Percentiles rank a stretch among this genome's conserved stretches.
Evolutionary conservation across 176 grass and related monocot species (phyloP).

Genomic region (Ensete glaucum): DNA sequence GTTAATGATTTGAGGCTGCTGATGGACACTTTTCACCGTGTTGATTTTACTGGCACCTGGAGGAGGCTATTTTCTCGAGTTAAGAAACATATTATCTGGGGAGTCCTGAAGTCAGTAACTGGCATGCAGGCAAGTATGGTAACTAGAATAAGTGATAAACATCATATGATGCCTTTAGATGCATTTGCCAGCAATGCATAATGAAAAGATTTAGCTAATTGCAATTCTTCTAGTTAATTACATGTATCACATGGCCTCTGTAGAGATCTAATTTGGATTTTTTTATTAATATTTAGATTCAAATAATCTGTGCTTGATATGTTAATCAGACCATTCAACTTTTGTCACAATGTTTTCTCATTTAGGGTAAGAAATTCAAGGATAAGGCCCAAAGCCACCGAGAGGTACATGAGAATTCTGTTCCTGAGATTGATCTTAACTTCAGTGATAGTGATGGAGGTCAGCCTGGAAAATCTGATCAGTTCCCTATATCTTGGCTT

Average conservation of each 20-base stretch:
- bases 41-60: conserved; percentile 94
- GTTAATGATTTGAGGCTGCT: conserved; percentile 93
- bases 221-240: too few species aligned
- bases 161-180: conserved; percentile 5
- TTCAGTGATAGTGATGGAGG: conserved; percentile 82
- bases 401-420: conserved; percentile 49
- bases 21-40: conserved; percentile 94
- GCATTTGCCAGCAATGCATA: conserved; percentile 5
- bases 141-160: not conserved
- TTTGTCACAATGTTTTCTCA: not conserved
- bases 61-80: conserved; percentile 91
- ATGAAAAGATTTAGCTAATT: not conserved
- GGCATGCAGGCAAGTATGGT: conserved; percentile 82
- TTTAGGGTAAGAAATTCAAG: conserved; percentile 89
- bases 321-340: too few species aligned
- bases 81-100: conserved; percentile 98
- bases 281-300: not conserved
- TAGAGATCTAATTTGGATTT: too few species aligned
- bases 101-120: conserved; percentile 92
- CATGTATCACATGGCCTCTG: too few species aligned
- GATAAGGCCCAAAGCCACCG: conserved; percentile 59
- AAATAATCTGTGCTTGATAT: not conserved
- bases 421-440: conserved; percentile 72
- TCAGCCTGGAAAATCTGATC: conserved; percentile 57
- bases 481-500: conserved; percentile 85